These are phyloP conservation scores for Jimgerdemannia flammicorona DNA, from an alignment of 192 early-diverging fungal species.

Conservation along the genomic window DNA sequence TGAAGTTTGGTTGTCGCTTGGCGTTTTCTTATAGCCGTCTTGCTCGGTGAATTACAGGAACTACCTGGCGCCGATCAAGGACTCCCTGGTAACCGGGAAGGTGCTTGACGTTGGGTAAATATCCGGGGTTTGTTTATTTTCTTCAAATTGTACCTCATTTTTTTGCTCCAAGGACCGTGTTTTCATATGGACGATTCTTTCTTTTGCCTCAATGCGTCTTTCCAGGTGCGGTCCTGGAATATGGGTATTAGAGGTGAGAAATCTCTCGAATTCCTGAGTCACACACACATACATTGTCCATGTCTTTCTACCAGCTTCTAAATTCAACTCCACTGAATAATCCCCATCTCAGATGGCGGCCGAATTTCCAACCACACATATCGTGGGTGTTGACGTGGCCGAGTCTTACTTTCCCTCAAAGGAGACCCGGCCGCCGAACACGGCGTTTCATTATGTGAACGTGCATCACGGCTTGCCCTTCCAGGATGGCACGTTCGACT, in stretches of 20 bases:
- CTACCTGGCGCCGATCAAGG: constrained; percentile 1
- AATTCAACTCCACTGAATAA: too few species aligned
- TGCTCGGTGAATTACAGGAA: not conserved
- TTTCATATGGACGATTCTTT: not conserved
- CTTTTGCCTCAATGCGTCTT: not conserved
- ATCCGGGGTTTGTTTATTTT: not conserved
- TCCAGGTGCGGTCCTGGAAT: not conserved
- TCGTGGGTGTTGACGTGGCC: not conserved
- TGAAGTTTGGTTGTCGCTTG: too few species aligned
- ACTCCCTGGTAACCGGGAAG: not conserved
- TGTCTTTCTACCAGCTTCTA: not conserved
- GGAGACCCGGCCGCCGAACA: not conserved
- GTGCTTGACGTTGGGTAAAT: constrained; percentile 2
- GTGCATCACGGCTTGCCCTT: constrained; percentile 2
- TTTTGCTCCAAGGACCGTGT: not conserved
- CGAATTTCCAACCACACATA: not conserved
- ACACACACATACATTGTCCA: not conserved
- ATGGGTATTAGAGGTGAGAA: not conserved
- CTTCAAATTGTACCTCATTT: not conserved
- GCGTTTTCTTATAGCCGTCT: not conserved
- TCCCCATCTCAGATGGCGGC: not conserved
- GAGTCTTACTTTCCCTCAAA: not conserved
- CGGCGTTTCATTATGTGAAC: constrained; percentile 3
- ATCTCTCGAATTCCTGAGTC: not conserved
- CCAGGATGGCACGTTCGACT: not conserved